Conservation (phyloP, 306 rosid species). For the Sphenostylis stenocarpa region DNA sequence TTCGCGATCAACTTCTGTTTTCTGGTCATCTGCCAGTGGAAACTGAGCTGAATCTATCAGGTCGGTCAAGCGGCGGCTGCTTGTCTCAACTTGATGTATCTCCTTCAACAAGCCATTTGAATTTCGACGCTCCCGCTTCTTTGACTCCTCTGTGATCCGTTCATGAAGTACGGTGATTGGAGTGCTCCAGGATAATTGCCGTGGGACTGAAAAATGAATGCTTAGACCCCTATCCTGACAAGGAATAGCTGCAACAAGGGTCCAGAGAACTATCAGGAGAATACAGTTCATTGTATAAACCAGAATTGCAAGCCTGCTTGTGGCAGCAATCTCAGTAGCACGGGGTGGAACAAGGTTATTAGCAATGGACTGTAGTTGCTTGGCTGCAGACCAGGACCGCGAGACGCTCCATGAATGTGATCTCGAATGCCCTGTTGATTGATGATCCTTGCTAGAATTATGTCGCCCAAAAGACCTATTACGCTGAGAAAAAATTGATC, state of each 20-base stretch:
- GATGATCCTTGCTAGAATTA: conserved; percentile 58
- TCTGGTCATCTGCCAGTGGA: conserved; percentile 70
- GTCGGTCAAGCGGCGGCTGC: conserved; percentile 68
- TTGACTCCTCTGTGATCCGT: conserved; percentile 79
- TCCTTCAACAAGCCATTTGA: conserved; percentile 80
- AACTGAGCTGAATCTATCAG: conserved; percentile 71
- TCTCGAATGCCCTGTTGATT: conserved; percentile 70
- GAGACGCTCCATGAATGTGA: conserved; percentile 97
- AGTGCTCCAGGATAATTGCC: conserved; percentile 69
- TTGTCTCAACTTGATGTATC: conserved; percentile 72
- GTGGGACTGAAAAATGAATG: conserved; percentile 67
- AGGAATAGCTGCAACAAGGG: conserved; percentile 89
- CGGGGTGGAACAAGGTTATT: conserved; percentile 73
- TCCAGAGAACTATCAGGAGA: conserved; percentile 71
- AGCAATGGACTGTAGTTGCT: conserved; percentile 85
- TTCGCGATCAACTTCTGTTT: conserved; percentile 59
- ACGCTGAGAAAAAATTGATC: conserved; percentile 61
- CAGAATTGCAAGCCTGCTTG: conserved; percentile 63
- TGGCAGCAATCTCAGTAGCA: conserved; percentile 60
- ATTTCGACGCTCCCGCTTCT: conserved; percentile 73
- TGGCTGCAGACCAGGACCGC: conserved; percentile 87
- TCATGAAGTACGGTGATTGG: conserved; percentile 59
- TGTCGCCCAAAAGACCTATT: conserved; percentile 79
- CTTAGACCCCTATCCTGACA: conserved; percentile 84
- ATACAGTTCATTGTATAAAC: conserved; percentile 77